These are phyloP conservation scores for Copromyces sp. DNA, from an alignment of 495 filamentous ascomycete genomes.

Conservation along the genomic window DNA sequence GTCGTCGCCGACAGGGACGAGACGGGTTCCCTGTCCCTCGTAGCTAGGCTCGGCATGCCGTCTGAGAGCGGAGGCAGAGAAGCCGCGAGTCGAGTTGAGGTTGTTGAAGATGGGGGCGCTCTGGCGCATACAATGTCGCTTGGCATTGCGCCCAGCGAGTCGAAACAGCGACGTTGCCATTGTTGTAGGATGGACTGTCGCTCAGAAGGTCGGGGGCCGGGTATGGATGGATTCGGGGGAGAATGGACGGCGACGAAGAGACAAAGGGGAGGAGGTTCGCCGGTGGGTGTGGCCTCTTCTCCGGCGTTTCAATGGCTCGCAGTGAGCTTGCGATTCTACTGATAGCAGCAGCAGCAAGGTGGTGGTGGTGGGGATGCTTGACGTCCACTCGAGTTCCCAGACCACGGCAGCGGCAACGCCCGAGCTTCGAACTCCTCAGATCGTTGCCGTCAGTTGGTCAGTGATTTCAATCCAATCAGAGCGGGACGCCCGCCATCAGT, in stretches of 20 bases:
- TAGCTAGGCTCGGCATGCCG: constrained; percentile 49
- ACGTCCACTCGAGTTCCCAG: constrained; percentile 8
- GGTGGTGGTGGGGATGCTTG: constrained; percentile 5
- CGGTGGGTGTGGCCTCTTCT: constrained; percentile 16
- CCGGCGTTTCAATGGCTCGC: constrained; percentile 15
- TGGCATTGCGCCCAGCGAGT: constrained; percentile 46
- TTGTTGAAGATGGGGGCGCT: constrained; percentile 7
- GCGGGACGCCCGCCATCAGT: neutral
- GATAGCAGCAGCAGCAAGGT: constrained; percentile 2
- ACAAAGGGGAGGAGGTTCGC: neutral
- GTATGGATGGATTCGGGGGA: neutral
- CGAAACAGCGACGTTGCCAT: constrained; percentile 44
- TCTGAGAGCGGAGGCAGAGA: constrained; percentile 59
- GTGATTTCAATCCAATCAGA: neutral
- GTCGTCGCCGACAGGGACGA: constrained; percentile 57
- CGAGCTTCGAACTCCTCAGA: neutral
- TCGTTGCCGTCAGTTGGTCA: neutral
- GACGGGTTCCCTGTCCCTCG: constrained; percentile 45
- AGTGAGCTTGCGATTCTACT: constrained; percentile 10
- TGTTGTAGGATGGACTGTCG: constrained; percentile 1
- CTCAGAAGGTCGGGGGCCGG: neutral
- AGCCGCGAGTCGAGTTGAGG: constrained; percentile 39
- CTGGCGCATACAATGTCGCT: constrained; percentile 38
- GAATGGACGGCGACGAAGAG: neutral
- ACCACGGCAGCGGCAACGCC: neutral